Evolutionary conservation across 2,329 filamentous ascomycete genomes (phyloP).

Genomic region (Diaporthe nobilis): DNA sequence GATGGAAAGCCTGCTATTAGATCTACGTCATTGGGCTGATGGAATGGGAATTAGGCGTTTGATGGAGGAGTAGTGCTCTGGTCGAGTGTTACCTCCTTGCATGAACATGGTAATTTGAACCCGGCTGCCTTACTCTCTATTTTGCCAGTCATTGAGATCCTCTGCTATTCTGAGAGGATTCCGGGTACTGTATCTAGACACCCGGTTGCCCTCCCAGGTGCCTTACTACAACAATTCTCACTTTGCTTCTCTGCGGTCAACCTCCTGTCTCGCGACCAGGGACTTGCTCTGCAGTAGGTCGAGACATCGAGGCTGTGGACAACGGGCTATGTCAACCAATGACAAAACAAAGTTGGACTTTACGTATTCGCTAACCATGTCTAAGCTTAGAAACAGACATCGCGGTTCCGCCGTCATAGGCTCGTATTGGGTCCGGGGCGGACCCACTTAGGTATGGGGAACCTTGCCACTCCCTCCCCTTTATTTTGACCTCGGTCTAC

Average conservation of each 20-base stretch:
- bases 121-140: background rate
- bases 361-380: conserved; percentile 9
- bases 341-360: background rate
- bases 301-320: background rate
- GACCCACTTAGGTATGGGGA: conserved; percentile 17
- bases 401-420: conserved; percentile 11
- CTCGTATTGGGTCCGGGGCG: conserved; percentile 21
- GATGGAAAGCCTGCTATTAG: background rate
- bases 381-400: conserved; percentile 23
- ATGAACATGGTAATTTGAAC: background rate
- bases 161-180: background rate
- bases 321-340: background rate
- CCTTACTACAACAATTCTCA: background rate
- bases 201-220: background rate
- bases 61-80: background rate
- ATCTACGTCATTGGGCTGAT: background rate
- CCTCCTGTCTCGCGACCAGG: background rate
- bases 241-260: too few relatives aligned
- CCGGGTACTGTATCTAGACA: accelerated
- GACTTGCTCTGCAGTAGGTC: too few relatives aligned
- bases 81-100: conserved; percentile 1
- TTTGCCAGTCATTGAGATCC: background rate
- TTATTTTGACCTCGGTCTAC: conserved; percentile 19
- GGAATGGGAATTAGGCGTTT: background rate
- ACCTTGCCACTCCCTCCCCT: conserved; percentile 24